Base-by-base conservation (phyloP, 2,329 filamentous ascomycete species). In the Diaporthe sp. region DNA sequence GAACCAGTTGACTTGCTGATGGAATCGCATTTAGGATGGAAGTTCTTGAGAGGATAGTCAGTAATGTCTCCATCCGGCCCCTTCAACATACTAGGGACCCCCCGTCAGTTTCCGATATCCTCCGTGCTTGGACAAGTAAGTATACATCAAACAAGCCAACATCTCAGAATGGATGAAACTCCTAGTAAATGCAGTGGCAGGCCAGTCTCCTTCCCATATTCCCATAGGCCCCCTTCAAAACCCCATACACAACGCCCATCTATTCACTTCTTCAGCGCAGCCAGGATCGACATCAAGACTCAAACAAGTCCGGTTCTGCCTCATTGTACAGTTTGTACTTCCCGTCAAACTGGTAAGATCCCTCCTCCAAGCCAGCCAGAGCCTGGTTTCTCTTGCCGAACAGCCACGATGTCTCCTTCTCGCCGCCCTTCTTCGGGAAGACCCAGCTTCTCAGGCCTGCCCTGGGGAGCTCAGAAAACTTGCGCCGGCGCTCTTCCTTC, bases 381-480 rank as follows among this genome's bases (percentile, higher is more conserved):
- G 75, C 73, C 5, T 78, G 76, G 39, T 80, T 82, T 22, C 80
- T 77, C 72, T 73, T 73, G 8, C 65, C 74, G 13, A 72, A 75
- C 49, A 82, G 67, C 77, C 79, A 79, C 4, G 77, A 73, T 9
- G 34, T 44, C 12, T 37, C 71, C 58, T 65, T 61, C 37, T 73
- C 71, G 25, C 61, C 44, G 1, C 77, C 55, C 42, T 76, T 77
- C 71, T 65, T 74, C 44, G 78, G 67, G 12, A 78, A 75, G 37
- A 83, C 65, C 6, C 83, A 74, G 13, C 78, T 82, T 55, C 82
- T 72, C 67, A 84, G 71, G 0, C 81, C 82, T 3, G 79, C 82
- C 34, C 81, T 79, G 1, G 83, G 81, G 31, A 78, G 77, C 28
- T 74, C 71, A 47, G 79, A 76, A 37, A 81, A 79, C 70, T 74